Evolutionary conservation across 2,329 filamentous ascomycete genomes (phyloP), one percentile per base, ranked within the genome.

Genomic region (Colletotrichum nymphaeae): DNA sequence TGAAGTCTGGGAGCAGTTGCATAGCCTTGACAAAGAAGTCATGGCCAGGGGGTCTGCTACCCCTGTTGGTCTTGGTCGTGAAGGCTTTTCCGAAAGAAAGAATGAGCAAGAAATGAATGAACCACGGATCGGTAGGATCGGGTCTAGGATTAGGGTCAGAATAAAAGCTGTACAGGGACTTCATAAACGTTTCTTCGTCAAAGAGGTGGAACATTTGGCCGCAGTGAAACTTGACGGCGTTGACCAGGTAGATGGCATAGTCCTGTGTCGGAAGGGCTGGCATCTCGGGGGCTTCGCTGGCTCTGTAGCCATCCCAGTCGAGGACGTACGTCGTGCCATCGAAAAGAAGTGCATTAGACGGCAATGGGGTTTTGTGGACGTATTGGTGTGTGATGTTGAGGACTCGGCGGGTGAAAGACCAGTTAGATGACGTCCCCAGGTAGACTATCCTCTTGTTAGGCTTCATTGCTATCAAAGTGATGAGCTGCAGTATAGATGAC

Each of bases 41-140:
- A 0, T 83, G 82, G 0, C 88, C 88, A 0, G 86, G 83, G 0
- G 88, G 88, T 2, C 79, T 70, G 65, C 79, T 81, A 0, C 79
- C 79, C 8, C 81, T 79, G 4, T 76, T 78, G 19, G 83, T 78
- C 35, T 83, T 82, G 30, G 84, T 83, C 0, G 86, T 82, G 37
- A 90, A 88, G 0, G 86, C 87, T 74, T 90, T 90, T 0, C 88
- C 88, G 72, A 90, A 88, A 0, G 88, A 88, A 3, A 90, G 79
- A 11, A 90, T 82, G 0, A 89, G 79, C 3, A 89, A 79, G 19
- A 87, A 89, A 63, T 90, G 88, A 19, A 88, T 84, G 67, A 87
- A 89, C 82, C 86, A 89, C 1, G 90, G 76, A 12, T 74, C 75
- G 0, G 78, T 73, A 0, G 75, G 69, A 0, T 76, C 67, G 0